Percentiles rank a stretch among this genome's conserved stretches.
Evolutionary conservation across 1,284 basidiomycete genomes (phyloP).

Genomic region (Boletus semigastroideus): DNA sequence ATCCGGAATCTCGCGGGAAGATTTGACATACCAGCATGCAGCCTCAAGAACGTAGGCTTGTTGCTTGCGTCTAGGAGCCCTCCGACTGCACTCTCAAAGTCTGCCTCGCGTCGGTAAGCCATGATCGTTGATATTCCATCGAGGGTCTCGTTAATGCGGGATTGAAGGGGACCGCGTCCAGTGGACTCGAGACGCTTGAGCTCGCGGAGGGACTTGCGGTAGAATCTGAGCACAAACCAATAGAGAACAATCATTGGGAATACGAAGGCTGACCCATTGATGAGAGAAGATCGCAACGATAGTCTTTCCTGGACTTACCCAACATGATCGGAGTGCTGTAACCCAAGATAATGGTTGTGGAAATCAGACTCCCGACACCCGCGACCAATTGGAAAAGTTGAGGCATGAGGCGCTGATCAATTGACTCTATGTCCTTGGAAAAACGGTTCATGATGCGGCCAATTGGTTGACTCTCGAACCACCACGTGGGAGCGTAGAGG

Average conservation of each 20-base stretch:
- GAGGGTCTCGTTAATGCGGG: constrained; percentile 31
- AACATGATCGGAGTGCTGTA: constrained; percentile 32
- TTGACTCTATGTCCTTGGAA: constrained; percentile 46
- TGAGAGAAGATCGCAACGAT: background rate
- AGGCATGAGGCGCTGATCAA: constrained; percentile 25
- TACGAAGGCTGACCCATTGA: constrained; percentile 18
- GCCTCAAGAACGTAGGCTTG: constrained; percentile 28
- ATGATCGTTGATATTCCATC: constrained; percentile 34
- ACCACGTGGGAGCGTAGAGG: constrained; percentile 41
- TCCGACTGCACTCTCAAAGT: constrained; percentile 25
- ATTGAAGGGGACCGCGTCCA: constrained; percentile 29
- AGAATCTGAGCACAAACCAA: constrained; percentile 32
- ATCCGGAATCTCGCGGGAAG: background rate
- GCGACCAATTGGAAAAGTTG: constrained; percentile 35
- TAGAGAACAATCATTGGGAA: constrained; percentile 21
- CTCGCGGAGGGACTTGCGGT: constrained; percentile 33
- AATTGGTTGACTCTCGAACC: constrained; percentile 47
- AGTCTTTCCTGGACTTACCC: constrained; percentile 18
- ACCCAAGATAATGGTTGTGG: constrained; percentile 23
- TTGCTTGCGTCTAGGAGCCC: constrained; percentile 27
- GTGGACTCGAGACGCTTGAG: constrained; percentile 33
- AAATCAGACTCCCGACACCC: constrained; percentile 23
- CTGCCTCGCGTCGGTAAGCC: constrained; percentile 29
- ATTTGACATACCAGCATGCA: constrained; percentile 24
- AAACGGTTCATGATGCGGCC: constrained; percentile 48